phyloP scores from a whole-genome alignment of 345 rosid genomes.

The Citrus australasica region DNA sequence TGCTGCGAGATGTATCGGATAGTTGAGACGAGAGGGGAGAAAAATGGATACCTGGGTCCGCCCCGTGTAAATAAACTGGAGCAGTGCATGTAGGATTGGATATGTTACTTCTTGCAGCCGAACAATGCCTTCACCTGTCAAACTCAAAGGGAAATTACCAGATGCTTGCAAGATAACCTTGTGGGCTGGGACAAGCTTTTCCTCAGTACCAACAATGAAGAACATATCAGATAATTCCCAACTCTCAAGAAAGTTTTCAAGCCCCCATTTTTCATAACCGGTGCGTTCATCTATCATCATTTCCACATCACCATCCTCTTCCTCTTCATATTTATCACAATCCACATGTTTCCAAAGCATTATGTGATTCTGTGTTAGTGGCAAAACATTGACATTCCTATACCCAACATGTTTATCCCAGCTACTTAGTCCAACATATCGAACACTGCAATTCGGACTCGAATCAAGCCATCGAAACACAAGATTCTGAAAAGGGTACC shows the following conservation, averaged over 20 bases:
- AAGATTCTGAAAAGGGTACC: slow-evolving; percentile 95
- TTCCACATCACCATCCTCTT: slow-evolving; percentile 46
- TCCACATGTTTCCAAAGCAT: slow-evolving; percentile 87
- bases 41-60: slow-evolving; percentile 54
- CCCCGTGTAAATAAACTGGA: slow-evolving; percentile 74
- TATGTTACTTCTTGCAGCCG: slow-evolving; percentile 48
- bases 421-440: slow-evolving; percentile 86
- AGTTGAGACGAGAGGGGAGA: background rate
- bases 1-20: background rate
- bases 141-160: slow-evolving; percentile 60
- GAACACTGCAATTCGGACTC: slow-evolving; percentile 74
- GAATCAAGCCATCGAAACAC: slow-evolving; percentile 89
- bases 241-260: slow-evolving; percentile 75
- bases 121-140: slow-evolving; percentile 42
- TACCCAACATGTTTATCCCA: slow-evolving; percentile 99
- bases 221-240: slow-evolving; percentile 70
- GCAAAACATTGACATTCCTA: slow-evolving; percentile 86
- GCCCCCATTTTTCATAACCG: slow-evolving; percentile 75
- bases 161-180: slow-evolving; percentile 79
- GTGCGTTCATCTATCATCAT: slow-evolving; percentile 35
- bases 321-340: slow-evolving; percentile 41
- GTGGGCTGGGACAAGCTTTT: slow-evolving; percentile 76
- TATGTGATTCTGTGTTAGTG: slow-evolving; percentile 72
- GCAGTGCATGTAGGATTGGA: slow-evolving; percentile 70
- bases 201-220: slow-evolving; percentile 68